Base-by-base conservation (phyloP, 2,329 filamentous ascomycete species). In the Venturia pyrina region DNA sequence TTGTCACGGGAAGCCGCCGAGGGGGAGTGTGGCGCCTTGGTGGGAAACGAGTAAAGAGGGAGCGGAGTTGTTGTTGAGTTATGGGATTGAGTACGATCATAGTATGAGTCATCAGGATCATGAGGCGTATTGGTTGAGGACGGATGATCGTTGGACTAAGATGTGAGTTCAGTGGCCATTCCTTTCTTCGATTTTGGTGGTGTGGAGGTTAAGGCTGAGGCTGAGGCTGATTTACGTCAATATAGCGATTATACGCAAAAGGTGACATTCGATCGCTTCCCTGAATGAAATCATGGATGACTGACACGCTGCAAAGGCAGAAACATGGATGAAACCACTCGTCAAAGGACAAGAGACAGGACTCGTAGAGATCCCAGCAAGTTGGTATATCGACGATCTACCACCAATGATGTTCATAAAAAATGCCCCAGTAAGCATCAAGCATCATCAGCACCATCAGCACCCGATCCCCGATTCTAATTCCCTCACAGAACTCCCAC, bases 11-110 rank as follows among this genome's bases (percentile, higher is more conserved):
- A 90, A 90, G 75, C 87, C 86, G 0, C 89, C 89, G 0, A 79
- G 87, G 0, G 89, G 89, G 0, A 87, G 83, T 50, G 89, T 91
- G 0, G 89, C 88, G 0, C 89, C 89, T 0, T 92, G 85, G 60
- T 92, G 88, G 89, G 89, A 91, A 72, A 86, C 84, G 0, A 86
- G 83, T 67, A 82, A 84, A 68, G 88, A 90, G 72, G 87, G 87
- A 3, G 84, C 84, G 0, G 83, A 89, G 69, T 75, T 89, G n/a
- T 77, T 89, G 70, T 78, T 89, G 19, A 81, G 79, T 68, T 89
- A 89, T 71, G 87, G 87, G 19, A 85, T 89, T 67, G 86, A 88
- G 69, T 89, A 89, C 70, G 87, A 89, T 70, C 87, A 89, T 72
- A 83, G 79, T 67, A 87, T 89, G 83, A 82, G 78, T 63, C 85